These are phyloP conservation scores for Hymenochaete sp. DNA, from an alignment of 1,284 basidiomycete genomes.

Conservation along the genomic window DNA sequence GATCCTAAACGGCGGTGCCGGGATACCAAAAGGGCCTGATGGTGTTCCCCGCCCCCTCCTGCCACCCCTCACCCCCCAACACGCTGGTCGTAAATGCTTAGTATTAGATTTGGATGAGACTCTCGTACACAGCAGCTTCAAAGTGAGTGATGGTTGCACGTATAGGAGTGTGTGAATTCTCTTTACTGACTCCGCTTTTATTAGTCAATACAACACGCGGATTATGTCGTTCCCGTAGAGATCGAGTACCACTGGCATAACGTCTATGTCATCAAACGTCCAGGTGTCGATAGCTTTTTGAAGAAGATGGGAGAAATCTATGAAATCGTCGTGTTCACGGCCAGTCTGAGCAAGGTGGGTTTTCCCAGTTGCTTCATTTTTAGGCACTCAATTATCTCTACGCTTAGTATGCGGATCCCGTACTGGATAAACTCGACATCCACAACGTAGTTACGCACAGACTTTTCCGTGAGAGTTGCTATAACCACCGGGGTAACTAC, in stretches of 20 bases:
- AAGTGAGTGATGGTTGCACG: conserved; percentile 39
- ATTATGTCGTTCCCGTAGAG: conserved; percentile 98
- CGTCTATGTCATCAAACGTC: conserved; percentile 98
- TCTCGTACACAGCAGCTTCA: conserved; percentile 88
- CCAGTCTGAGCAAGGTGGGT: conserved; percentile 85
- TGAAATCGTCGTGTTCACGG: conserved; percentile 97
- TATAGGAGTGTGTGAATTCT: not conserved
- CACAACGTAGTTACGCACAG: conserved; percentile 92
- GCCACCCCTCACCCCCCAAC: conserved; percentile 64
- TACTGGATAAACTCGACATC: conserved; percentile 92
- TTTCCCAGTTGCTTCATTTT: conserved; percentile 12
- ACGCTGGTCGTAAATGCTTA: conserved; percentile 82
- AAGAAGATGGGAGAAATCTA: conserved; percentile 97
- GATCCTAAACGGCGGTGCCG: conserved; percentile 73
- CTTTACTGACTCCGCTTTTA: conserved; percentile 14
- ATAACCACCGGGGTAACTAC: conserved; percentile 98
- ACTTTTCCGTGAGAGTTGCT: conserved; percentile 96
- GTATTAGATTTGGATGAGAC: conserved; percentile 96
- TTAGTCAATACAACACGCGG: conserved; percentile 89
- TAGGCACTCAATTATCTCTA: conserved; percentile 14
- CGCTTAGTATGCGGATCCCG: conserved; percentile 89
- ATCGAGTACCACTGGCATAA: conserved; percentile 98
- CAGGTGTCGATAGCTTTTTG: conserved; percentile 95
- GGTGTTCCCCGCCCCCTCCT: conserved; percentile 79
- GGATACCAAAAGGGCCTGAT: conserved; percentile 79